Base-by-base conservation (phyloP, 257 asterid genomes). In the Solanum rostratum region DNA sequence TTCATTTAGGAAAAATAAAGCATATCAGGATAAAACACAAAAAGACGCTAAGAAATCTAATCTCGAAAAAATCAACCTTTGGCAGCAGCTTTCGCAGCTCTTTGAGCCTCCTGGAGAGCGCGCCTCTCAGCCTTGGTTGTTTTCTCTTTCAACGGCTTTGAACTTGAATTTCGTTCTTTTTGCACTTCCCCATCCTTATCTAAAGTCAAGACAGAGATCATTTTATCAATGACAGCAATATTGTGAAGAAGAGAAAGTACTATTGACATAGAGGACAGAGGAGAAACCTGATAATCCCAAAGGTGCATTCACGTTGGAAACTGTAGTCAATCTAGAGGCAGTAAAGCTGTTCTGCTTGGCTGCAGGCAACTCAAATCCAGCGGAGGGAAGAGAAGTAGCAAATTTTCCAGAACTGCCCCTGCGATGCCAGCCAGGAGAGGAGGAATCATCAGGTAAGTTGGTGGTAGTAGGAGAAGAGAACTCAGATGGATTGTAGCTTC, bases 61-160 rank as follows among this genome's bases (percentile, higher is more conserved):
- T 73, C 55, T 43, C 57, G 59, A 45, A 29, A 73, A 22, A 13
- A 53, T 49, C 27, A 81, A 95, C 98, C 97, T 93, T 92, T 95
- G 9, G 96, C 85, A 66, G 98, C 94, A 79, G 93, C 93, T 91
- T 97, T 97, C 20, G 95, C 97, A 86, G 99, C 98, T 39, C 98
- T 88, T 83, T 97, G 98, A 29, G 99, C 96, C 87, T 97, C 99
- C 86, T 97, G 98, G 55, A 91, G 86, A 18, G 98, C 99, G n/a
- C 99, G 93, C 79, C 98, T 92, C 86, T 95, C 98, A 5, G 98
- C 98, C 82, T 95, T 97, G 0, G 98, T 90, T 3, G 97, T 91
- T 90, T 94, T 94, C 93, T 93, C 96, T 90, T 95, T 96, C 79
- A 88, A 81, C 5, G 94, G 89, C 86, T 92, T 93, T 24, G 88